Evolutionary conservation across 768 basidiomycete genomes (phyloP).

Genomic region (Boletus patriciae): DNA sequence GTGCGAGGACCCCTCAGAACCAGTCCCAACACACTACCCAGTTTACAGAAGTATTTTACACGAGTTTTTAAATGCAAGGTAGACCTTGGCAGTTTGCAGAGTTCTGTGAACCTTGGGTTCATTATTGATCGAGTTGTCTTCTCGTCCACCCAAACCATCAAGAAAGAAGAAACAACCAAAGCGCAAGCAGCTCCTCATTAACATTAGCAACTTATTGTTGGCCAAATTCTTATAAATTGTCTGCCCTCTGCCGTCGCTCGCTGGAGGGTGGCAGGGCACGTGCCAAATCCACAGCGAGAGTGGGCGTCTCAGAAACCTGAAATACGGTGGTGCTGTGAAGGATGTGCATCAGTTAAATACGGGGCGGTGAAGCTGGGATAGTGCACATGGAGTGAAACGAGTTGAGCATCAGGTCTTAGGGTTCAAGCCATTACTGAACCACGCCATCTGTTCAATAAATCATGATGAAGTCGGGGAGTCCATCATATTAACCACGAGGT

Average conservation of each 20-base stretch:
- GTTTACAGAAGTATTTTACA: too few species aligned
- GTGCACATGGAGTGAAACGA: conserved; percentile 2
- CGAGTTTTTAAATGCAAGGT: too few species aligned
- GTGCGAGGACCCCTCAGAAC: too few species aligned
- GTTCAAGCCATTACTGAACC: neutral
- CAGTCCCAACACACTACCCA: too few species aligned
- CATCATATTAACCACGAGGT: conserved; percentile 24
- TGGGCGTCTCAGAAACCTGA: neutral
- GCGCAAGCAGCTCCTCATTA: too few species aligned
- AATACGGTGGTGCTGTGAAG: conserved; percentile 5
- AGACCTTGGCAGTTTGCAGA: too few species aligned
- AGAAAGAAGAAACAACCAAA: too few species aligned
- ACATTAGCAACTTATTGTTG: too few species aligned
- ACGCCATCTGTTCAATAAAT: conserved; percentile 13
- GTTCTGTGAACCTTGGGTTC: too few species aligned
- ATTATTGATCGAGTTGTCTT: too few species aligned
- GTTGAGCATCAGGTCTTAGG: conserved; percentile 10
- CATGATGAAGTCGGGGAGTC: conserved; percentile 19
- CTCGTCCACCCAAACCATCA: too few species aligned
- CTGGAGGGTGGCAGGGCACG: conserved; percentile 16
- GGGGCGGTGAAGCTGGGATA: neutral
- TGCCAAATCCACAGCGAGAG: conserved; percentile 10
- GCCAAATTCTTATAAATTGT: too few species aligned
- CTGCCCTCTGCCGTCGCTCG: neutral
- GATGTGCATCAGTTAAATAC: neutral